phyloP scores from a whole-genome alignment of 441 rosid genomes.

The Melastoma candidum region DNA sequence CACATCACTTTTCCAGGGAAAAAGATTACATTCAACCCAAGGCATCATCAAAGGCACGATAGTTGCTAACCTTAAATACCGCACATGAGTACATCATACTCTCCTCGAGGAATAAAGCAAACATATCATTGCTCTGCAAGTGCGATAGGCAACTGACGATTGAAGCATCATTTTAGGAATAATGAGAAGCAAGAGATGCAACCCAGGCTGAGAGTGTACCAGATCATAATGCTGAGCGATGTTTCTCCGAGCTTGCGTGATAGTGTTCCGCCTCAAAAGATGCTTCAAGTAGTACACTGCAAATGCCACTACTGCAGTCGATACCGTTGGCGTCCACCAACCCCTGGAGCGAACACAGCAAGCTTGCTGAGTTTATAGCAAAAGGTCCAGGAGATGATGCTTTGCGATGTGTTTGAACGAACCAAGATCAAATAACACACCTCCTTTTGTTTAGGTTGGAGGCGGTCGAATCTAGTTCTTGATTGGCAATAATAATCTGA shows the following conservation, averaged over 20 bases:
- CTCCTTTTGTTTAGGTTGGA: constrained; percentile 44
- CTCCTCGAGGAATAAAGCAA: constrained; percentile 80
- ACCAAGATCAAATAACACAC: constrained; percentile 17
- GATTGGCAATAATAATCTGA: constrained; percentile 70
- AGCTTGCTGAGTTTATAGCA: neutral
- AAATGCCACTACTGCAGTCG: constrained; percentile 61
- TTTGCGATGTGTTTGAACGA: neutral
- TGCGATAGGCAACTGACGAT: neutral
- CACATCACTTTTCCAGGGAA: neutral
- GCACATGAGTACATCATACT: constrained; percentile 88
- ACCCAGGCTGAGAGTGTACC: constrained; percentile 25
- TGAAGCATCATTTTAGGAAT: no score
- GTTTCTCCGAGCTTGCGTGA: constrained; percentile 89
- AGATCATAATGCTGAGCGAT: constrained; percentile 87
- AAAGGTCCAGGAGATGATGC: neutral
- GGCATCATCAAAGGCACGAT: neutral
- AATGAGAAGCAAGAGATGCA: no score
- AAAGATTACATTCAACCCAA: neutral
- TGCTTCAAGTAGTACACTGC: constrained; percentile 63
- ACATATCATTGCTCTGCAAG: constrained; percentile 68
- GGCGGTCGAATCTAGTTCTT: constrained; percentile 33
- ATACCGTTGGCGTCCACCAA: constrained; percentile 86
- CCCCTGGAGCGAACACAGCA: constrained; percentile 37
- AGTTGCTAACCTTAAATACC: constrained; percentile 51
- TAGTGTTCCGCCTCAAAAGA: constrained; percentile 54